These are phyloP conservation scores for Pyricularia grisea DNA, from an alignment of 2,329 filamentous ascomycete genomes.

Conservation along the genomic window DNA sequence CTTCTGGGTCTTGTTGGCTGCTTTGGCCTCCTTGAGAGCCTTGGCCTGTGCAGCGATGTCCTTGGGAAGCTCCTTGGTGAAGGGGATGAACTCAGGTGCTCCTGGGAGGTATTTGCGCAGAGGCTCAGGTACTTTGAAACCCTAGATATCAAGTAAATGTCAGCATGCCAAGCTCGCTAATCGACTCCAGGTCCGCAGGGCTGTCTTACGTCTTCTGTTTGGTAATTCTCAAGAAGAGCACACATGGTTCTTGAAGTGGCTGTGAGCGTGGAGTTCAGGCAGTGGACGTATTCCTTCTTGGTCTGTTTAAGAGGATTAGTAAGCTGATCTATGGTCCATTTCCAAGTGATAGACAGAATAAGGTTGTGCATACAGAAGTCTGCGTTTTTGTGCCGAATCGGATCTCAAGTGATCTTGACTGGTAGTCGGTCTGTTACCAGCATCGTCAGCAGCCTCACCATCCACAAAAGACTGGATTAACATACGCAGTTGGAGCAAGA, in stretches of 20 bases:
- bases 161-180: background rate
- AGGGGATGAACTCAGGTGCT: constrained; percentile 81
- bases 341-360: background rate
- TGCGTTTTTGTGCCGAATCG: constrained; percentile 81
- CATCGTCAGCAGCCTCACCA: background rate
- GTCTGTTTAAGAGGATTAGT: constrained; percentile 2
- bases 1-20: constrained; percentile 1
- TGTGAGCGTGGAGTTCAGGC: constrained; percentile 57
- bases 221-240: constrained; percentile 94
- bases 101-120: constrained; percentile 87
- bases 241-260: constrained; percentile 42
- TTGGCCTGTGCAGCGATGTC: constrained; percentile 42
- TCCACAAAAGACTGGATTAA: background rate
- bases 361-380: constrained; percentile 29
- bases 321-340: background rate
- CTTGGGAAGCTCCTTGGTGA: constrained; percentile 75
- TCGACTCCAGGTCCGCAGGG: background rate
- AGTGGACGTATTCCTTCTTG: constrained; percentile 91
- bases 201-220: constrained; percentile 59
- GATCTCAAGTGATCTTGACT: constrained; percentile 88
- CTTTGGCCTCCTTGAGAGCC: constrained; percentile 18
- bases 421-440: constrained; percentile 34
- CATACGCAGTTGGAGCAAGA: constrained; percentile 81
- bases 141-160: constrained; percentile 31
- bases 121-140: constrained; percentile 70